Evolutionary conservation across 257 asterid genomes (phyloP).

Genomic region (Ligustrum vulgare): DNA sequence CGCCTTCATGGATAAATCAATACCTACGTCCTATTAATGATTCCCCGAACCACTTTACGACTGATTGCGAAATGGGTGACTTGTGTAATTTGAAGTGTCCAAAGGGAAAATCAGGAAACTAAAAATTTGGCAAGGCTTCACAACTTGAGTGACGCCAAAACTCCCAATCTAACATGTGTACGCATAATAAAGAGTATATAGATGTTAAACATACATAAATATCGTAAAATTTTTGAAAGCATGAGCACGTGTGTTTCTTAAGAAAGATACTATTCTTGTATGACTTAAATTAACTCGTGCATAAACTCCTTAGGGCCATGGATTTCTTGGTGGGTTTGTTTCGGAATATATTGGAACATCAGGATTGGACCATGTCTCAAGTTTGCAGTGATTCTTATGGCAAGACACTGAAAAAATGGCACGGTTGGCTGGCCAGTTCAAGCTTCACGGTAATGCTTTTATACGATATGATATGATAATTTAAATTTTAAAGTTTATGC

Average conservation of each 20-base stretch:
- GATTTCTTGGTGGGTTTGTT: constrained; percentile 89
- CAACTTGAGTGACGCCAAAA: neutral
- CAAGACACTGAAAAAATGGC: constrained; percentile 87
- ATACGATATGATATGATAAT: constrained; percentile 4
- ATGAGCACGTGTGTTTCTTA: constrained; percentile 10
- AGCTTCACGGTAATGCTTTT: constrained; percentile 66
- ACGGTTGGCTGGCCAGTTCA: constrained; percentile 99
- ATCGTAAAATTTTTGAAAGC: constrained; percentile 9
- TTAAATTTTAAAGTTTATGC: neutral
- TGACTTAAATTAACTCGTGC: constrained; percentile 6
- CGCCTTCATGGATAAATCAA: neutral
- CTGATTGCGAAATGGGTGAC: neutral
- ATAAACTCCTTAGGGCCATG: constrained; percentile 73
- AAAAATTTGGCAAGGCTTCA: neutral
- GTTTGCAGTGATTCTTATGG: constrained; percentile 83
- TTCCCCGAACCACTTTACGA: neutral
- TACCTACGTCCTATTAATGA: neutral
- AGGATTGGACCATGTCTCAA: constrained; percentile 93
- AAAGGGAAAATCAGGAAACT: neutral
- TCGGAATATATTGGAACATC: constrained; percentile 64
- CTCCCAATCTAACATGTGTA: neutral
- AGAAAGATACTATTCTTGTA: neutral
- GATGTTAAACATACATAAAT: neutral
- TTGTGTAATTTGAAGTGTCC: neutral
- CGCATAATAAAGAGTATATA: neutral